These are phyloP conservation scores for Blastobotrys peoriensis DNA, from an alignment of 805 yeast genomes.

Conservation along the genomic window DNA sequence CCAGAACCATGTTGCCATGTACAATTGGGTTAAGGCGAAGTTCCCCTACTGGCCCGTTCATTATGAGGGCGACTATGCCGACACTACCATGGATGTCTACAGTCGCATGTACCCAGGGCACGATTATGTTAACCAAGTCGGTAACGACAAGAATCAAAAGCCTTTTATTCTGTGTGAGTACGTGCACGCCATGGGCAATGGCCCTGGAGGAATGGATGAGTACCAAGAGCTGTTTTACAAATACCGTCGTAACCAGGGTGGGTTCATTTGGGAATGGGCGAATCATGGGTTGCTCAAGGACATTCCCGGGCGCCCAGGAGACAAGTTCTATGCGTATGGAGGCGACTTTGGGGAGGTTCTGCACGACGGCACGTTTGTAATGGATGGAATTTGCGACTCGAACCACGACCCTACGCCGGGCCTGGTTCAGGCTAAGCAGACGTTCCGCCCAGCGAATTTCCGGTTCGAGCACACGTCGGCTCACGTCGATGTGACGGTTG, in stretches of 20 bases:
- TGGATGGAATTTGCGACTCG: conserved; percentile 32
- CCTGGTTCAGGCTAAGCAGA: conserved; percentile 26
- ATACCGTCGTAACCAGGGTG: conserved; percentile 31
- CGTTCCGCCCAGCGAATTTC: conserved; percentile 11
- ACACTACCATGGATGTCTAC: conserved; percentile 27
- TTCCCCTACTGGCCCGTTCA: conserved; percentile 31
- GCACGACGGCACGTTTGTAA: conserved; percentile 31
- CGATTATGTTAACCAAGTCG: conserved; percentile 10
- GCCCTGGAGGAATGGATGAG: conserved; percentile 32
- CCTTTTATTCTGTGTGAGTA: conserved; percentile 35
- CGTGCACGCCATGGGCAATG: conserved; percentile 37
- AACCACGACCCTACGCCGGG: conserved; percentile 33
- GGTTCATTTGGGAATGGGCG: conserved; percentile 37
- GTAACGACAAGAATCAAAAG: conserved; percentile 17
- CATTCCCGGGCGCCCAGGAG: conserved; percentile 10
- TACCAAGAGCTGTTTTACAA: conserved; percentile 30
- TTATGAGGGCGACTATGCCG: conserved; percentile 31
- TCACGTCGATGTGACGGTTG: not conserved
- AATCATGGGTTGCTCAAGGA: conserved; percentile 29
- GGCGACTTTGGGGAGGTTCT: conserved; percentile 35
- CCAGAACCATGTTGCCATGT: conserved; percentile 28
- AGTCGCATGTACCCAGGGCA: conserved; percentile 30
- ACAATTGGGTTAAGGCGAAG: conserved; percentile 20
- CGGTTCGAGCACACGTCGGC: conserved; percentile 13
- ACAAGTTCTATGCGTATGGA: conserved; percentile 27